Evolutionary conservation across 768 basidiomycete genomes (phyloP).

Genomic region (Leccinum imitatum): DNA sequence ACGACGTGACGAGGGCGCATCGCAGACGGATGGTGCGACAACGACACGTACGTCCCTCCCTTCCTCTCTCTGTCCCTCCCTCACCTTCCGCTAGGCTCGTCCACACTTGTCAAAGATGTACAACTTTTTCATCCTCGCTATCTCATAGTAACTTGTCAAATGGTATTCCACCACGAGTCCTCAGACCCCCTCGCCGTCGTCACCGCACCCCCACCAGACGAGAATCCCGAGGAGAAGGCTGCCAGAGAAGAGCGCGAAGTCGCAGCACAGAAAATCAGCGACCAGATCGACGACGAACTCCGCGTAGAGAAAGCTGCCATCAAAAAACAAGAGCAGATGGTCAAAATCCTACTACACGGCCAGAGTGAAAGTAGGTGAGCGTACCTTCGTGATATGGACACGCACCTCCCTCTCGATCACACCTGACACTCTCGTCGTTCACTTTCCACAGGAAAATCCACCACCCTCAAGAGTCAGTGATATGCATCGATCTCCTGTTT

Average conservation of each 20-base stretch:
- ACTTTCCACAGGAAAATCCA: slow-evolving; percentile 56
- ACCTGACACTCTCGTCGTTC: background rate
- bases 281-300: slow-evolving; percentile 62
- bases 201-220: slow-evolving; percentile 56
- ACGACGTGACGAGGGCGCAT: too few relatives aligned
- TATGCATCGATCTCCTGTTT: background rate
- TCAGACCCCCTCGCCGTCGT: slow-evolving; percentile 60
- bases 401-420: background rate
- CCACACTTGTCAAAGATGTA: slow-evolving; percentile 1
- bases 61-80: too few relatives aligned
- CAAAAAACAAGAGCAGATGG: slow-evolving; percentile 46
- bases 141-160: background rate
- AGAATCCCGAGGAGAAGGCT: slow-evolving; percentile 47
- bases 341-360: slow-evolving; percentile 63
- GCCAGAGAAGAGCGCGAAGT: slow-evolving; percentile 34
- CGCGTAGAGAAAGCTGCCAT: slow-evolving; percentile 44
- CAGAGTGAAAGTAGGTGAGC: slow-evolving; percentile 65
- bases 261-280: slow-evolving; percentile 58
- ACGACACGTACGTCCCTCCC: background rate
- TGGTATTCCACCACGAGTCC: slow-evolving; percentile 35
- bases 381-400: background rate
- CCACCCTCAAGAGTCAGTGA: slow-evolving; percentile 61
- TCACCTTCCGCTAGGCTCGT: too few relatives aligned
- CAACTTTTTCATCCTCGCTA: background rate
- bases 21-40: too few relatives aligned